Base-by-base conservation (phyloP, 345 rosid genomes). In the Rhodomyrtus tomentosa region DNA sequence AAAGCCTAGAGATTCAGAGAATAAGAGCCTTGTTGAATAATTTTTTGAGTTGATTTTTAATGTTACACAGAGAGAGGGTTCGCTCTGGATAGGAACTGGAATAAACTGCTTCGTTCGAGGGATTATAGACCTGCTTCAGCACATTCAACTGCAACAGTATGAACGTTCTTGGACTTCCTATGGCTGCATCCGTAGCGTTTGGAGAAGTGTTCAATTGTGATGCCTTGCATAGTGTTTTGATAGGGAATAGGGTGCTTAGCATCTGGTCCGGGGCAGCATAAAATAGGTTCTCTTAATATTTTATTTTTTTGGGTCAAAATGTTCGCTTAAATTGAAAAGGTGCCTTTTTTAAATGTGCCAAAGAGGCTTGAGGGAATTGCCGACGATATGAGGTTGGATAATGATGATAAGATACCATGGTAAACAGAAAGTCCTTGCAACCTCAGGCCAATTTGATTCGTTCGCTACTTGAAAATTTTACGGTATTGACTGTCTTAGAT, bases 351-450 rank as follows among this genome's bases (percentile, higher is more conserved):
- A 18, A 68, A 24, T 18, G 12, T 68, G 45, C 76, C 24, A 18
- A 32, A 68, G 45, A 68, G 25, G 79, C 0, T 2, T 6, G 45
- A 68, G 79, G 45, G 79, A 9, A 68, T 68, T 20, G 45, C 45
- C 3, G 0, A 36, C 2, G 5, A 36, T 8, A 36, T 36, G 9
- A 0, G 25, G 24, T 18, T 18, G 2, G 79, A 36, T 18, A 1
- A 68, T 62, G 0, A 20, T 36, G 13, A 55, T 36, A 38, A 59
- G 24, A 29, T 29, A 36, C 40, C 79, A 25, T 18, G 45, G 79
- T 68, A 68, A 68, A 0, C 45, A 0, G 24, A 36, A 36, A 68
- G 45, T 36, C 32, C 55, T 21, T 53, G 11, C 24, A 36, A 36
- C 45, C 45, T 68, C 79, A 18, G 45, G 20, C 45, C 14, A 9